A percentile compares a stretch with the other conserved stretches of the same genome.
Conservation (phyloP, 1,139 yeast species). For the Scheffersomyces insectosa region DNA sequence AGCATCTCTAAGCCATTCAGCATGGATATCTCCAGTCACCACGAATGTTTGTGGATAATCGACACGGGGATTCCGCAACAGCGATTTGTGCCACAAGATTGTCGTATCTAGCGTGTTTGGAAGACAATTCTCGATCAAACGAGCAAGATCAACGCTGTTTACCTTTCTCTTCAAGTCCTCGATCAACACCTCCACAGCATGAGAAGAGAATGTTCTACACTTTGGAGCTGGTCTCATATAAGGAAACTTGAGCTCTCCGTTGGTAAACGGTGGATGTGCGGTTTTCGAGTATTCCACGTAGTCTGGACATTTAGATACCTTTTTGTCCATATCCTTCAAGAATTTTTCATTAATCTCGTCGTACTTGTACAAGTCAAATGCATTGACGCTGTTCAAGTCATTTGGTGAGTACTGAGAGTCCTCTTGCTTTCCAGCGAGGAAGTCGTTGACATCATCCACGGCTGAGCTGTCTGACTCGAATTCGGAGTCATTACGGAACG, state of each 20-base stretch:
- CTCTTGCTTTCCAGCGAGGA: no score
- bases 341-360: no score
- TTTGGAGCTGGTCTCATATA: constrained; percentile 71
- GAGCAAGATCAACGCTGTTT: constrained; percentile 63
- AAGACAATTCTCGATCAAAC: constrained; percentile 77
- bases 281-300: constrained; percentile 41
- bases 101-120: constrained; percentile 92
- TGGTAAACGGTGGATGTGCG: constrained; percentile 51
- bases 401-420: no score
- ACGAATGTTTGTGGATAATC: constrained; percentile 49
- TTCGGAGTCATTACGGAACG: no score
- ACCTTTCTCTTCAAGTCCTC: constrained; percentile 51
- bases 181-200: constrained; percentile 64
- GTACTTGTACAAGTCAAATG: no score
- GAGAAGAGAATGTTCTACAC: constrained; percentile 73
- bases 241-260: constrained; percentile 55
- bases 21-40: constrained; percentile 89
- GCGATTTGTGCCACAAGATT: constrained; percentile 62
- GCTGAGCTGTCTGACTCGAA: no score
- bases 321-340: no score
- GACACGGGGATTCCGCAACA: constrained; percentile 10
- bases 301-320: constrained; percentile 33
- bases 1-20: constrained; percentile 87
- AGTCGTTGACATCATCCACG: no score
- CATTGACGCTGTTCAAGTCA: no score